Base-by-base conservation (phyloP, 164 flowering plant genomes). In the Echeveria elegans region DNA sequence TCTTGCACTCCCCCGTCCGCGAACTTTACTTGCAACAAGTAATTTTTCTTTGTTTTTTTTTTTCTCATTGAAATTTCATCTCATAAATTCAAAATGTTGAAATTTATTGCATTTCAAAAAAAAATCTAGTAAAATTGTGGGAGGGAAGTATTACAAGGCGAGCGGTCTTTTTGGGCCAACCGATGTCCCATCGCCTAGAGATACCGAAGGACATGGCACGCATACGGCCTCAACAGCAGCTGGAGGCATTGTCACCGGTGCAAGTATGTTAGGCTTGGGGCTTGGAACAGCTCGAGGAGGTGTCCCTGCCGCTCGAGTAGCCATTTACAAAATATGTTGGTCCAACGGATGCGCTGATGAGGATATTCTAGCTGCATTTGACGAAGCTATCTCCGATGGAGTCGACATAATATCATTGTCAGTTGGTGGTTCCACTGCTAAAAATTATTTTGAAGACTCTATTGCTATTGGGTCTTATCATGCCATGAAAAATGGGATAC, bases 11-110 rank as follows among this genome's bases (percentile, higher is more conserved):
- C 69, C 18, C 64, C 52, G 0, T 72, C 77, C 1, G 37, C 53
- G 19, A 77, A 82, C 47, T 83, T 85, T 74, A 81, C 88, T 16
- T 87, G 92, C 80, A 87, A 85, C 80, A 85, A 81, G 92, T 85
- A 76, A 70, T 10, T 36, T 6, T 12, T 12, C 36, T 56, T 36
- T 6, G 18, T 19, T 36, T 19, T 11, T 36, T 6, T 8, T 19
- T 36, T 19, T 11, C 23, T 29, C 15, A 2, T 4, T 34, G 16
- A 18, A 4, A 29, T 28, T 18, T 18, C 24, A 5, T 11, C 16
- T 4, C 6, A 12, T 34, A 18, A 4, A 1, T 34, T 32, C 6
- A 21, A 4, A 12, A 63, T 63, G 5, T 63, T 9, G 15, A 63
- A 19, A 6, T 32, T 32, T 62, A 2, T 48, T 47, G 36, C 7